Percentiles rank a stretch among this genome's conserved stretches.
Evolutionary conservation across 2,329 filamentous ascomycete species (phyloP).

Genomic region (Mariannaea sp.): DNA sequence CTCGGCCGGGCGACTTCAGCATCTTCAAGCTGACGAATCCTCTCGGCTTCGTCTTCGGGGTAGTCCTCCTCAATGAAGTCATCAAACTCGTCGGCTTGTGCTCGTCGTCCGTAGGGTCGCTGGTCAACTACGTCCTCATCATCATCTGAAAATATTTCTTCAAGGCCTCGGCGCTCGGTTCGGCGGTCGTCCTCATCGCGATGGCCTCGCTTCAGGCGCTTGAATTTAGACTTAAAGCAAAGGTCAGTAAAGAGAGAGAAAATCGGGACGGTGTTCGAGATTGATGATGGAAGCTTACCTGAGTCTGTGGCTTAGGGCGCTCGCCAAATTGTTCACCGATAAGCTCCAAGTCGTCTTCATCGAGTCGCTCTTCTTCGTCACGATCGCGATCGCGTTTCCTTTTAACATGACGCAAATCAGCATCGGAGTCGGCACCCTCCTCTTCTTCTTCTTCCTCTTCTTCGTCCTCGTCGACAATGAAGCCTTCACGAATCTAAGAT

Average conservation of each 20-base stretch:
- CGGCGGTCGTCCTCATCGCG: slow-evolving; percentile 71
- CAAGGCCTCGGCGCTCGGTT: slow-evolving; percentile 71
- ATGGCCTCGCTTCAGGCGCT: slow-evolving; percentile 92
- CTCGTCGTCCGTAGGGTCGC: slow-evolving; percentile 58
- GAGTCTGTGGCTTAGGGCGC: slow-evolving; percentile 63
- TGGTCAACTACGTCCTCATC: slow-evolving; percentile 74
- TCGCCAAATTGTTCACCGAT: slow-evolving; percentile 82
- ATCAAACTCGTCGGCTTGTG: slow-evolving; percentile 78
- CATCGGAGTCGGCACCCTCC: slow-evolving; percentile 64
- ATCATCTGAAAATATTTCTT: slow-evolving; percentile 95
- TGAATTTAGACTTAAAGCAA: slow-evolving; percentile 78
- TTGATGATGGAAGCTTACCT: slow-evolving; percentile 60
- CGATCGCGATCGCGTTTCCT: slow-evolving; percentile 80
- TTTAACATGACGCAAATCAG: slow-evolving; percentile 61
- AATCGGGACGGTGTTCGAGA: background rate
- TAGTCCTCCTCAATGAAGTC: slow-evolving; percentile 98
- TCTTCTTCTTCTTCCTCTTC: slow-evolving; percentile 70
- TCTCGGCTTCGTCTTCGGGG: slow-evolving; percentile 81
- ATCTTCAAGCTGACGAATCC: slow-evolving; percentile 78
- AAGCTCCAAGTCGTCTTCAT: slow-evolving; percentile 94
- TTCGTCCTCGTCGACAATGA: slow-evolving; percentile 93
- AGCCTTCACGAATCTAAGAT: slow-evolving; percentile 86
- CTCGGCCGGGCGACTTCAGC: slow-evolving; percentile 84
- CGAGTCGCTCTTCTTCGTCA: slow-evolving; percentile 84
- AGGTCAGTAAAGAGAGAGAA: slow-evolving; percentile 1